A percentile compares a stretch with the other conserved stretches of the same genome.
phyloP scores from a whole-genome alignment of 2,329 filamentous ascomycete genomes.

The Sporothrix dimorphospora region DNA sequence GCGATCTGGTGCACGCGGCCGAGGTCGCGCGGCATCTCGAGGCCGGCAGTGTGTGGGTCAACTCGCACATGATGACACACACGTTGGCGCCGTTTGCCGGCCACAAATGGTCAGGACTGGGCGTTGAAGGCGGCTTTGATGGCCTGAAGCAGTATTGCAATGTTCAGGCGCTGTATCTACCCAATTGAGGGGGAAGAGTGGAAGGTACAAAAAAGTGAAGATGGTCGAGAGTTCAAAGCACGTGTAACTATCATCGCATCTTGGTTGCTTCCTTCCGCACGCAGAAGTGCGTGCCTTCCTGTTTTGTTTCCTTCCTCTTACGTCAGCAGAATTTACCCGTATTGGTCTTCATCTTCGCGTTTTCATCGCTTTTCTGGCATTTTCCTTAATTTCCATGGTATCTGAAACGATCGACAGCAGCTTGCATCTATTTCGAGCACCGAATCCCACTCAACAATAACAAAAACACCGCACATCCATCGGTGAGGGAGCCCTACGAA shows the following conservation, averaged over 20 bases:
- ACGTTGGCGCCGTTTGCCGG: slow-evolving; percentile 51
- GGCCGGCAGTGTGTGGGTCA: slow-evolving; percentile 59
- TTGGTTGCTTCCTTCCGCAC: neutral
- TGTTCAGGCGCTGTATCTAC: slow-evolving; percentile 15
- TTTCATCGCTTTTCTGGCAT: no score
- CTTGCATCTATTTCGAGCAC: neutral
- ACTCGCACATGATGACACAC: slow-evolving; percentile 46
- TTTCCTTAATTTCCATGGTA: neutral
- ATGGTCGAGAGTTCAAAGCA: neutral
- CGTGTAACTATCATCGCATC: neutral
- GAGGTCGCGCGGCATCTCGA: slow-evolving; percentile 52
- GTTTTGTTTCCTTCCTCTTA: neutral
- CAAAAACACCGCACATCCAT: neutral
- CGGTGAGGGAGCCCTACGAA: neutral
- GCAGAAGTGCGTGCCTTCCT: neutral
- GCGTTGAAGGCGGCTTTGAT: slow-evolving; percentile 47
- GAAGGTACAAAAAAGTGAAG: neutral
- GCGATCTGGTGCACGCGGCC: slow-evolving; percentile 50
- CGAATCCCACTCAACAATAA: neutral
- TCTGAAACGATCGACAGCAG: neutral
- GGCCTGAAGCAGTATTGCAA: slow-evolving; percentile 42
- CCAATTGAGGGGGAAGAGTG: neutral
- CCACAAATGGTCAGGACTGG: slow-evolving; percentile 55
- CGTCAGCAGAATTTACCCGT: neutral
- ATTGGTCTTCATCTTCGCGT: neutral